Evolutionary conservation across 2,329 filamentous ascomycete genomes (phyloP).

Genomic region (Gnomoniopsis sp.): DNA sequence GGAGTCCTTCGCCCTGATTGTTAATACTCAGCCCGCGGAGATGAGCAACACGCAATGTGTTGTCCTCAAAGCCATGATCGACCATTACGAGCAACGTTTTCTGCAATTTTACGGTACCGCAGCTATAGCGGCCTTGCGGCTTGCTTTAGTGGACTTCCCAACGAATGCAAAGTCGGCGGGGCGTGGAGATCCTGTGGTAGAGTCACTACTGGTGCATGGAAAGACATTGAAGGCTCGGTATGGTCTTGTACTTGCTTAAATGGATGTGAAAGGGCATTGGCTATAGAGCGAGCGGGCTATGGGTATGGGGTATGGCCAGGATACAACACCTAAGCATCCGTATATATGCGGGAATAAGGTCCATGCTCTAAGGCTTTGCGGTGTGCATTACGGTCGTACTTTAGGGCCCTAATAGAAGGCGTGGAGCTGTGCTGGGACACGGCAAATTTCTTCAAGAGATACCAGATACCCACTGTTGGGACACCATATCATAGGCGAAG

Average conservation of each 20-base stretch:
- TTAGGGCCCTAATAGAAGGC: not conserved
- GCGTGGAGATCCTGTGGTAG: constrained; percentile 43
- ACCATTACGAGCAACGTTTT: constrained; percentile 71
- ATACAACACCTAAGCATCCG: not conserved
- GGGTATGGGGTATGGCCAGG: not conserved
- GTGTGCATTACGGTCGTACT: too few relatives aligned
- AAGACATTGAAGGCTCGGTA: constrained; percentile 49
- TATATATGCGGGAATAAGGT: too few relatives aligned
- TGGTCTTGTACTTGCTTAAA: constrained; percentile 43
- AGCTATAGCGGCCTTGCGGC: constrained; percentile 66
- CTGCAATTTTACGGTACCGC: constrained; percentile 77
- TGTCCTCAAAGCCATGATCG: constrained; percentile 68
- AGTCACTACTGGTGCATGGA: constrained; percentile 50
- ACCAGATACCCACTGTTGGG: not conserved
- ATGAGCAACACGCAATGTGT: constrained; percentile 71
- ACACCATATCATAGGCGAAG: not conserved
- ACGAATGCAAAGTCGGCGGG: constrained; percentile 38
- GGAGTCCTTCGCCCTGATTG: constrained; percentile 70
- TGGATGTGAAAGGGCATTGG: not conserved
- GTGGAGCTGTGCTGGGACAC: not conserved
- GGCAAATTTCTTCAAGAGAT: not conserved
- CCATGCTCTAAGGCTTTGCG: too few relatives aligned
- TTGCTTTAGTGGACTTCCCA: constrained; percentile 73
- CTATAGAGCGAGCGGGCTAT: not conserved
- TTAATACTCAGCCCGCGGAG: constrained; percentile 67